These are phyloP conservation scores for Amanita subjunquillea DNA, from an alignment of 768 basidiomycete species.

Conservation along the genomic window DNA sequence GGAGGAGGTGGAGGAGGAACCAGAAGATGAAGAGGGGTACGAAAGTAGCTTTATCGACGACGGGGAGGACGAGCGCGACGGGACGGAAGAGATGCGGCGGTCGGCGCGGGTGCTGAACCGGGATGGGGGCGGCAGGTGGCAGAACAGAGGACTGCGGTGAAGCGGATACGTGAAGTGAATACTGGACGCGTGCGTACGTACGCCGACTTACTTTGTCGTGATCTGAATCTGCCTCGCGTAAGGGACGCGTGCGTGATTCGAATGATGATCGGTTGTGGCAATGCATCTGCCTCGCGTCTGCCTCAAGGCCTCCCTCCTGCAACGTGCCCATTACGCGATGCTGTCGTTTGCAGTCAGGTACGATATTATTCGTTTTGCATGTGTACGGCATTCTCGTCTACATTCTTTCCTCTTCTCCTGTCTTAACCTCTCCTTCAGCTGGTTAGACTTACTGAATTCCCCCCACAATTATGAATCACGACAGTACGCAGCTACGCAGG, in stretches of 20 bases:
- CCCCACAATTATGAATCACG: constrained; percentile 12
- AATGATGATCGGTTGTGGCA: not conserved
- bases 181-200: not conserved
- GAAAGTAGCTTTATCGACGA: constrained; percentile 14
- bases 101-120: not conserved
- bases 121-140: not conserved
- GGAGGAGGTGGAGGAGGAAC: constrained; percentile 4
- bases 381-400: not conserved
- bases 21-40: constrained; percentile 8
- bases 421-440: not conserved
- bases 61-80: constrained; percentile 2
- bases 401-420: not conserved
- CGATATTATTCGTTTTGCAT: not conserved
- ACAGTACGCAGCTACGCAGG: constrained; percentile 18
- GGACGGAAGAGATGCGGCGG: not conserved
- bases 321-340: not conserved
- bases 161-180: not conserved
- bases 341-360: not conserved
- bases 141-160: not conserved
- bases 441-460: not conserved
- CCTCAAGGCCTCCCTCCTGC: not conserved
- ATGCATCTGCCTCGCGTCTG: not conserved
- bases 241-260: no score
- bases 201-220: no score
- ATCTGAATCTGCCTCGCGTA: no score